Percentiles rank a stretch among this genome's conserved stretches.
Conservation (phyloP, 2,329 filamentous ascomycete species). For the Neurospora sp. region DNA sequence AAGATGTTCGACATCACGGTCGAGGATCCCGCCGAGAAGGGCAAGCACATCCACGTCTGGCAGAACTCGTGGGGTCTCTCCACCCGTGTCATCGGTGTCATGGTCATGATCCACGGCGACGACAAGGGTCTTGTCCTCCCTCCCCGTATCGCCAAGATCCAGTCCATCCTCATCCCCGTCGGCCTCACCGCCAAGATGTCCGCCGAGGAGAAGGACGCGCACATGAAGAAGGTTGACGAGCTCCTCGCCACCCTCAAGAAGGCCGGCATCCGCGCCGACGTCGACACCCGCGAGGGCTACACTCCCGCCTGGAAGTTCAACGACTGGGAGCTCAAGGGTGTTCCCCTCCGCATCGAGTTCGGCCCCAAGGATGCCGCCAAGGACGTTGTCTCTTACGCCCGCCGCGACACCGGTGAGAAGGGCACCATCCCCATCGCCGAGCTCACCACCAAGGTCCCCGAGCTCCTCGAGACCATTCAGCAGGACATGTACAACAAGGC, state of each 20-base stretch:
- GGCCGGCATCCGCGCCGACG: slow-evolving; percentile 66
- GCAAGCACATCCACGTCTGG: slow-evolving; percentile 79
- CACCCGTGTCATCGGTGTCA: slow-evolving; percentile 93
- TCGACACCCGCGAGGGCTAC: slow-evolving; percentile 83
- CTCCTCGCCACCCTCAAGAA: slow-evolving; percentile 60
- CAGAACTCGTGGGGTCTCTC: slow-evolving; percentile 99
- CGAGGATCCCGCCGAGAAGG: slow-evolving; percentile 78
- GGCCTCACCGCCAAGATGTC: slow-evolving; percentile 84
- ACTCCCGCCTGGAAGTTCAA: slow-evolving; percentile 97
- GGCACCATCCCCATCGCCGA: slow-evolving; percentile 66
- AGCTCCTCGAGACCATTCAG: slow-evolving; percentile 84
- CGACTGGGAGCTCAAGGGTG: slow-evolving; percentile 95
- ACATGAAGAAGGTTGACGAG: slow-evolving; percentile 65
- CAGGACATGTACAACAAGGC: slow-evolving; percentile 69
- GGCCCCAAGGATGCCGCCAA: slow-evolving; percentile 89
- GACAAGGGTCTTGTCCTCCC: slow-evolving; percentile 92
- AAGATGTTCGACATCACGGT: slow-evolving; percentile 99
- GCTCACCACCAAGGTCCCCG: slow-evolving; percentile 62
- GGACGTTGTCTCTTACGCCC: slow-evolving; percentile 72
- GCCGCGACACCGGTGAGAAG: slow-evolving; percentile 82
- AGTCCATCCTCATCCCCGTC: slow-evolving; percentile 82
- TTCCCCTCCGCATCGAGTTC: slow-evolving; percentile 88
- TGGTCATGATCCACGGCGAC: slow-evolving; percentile 97
- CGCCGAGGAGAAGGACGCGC: slow-evolving; percentile 65
- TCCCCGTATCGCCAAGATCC: slow-evolving; percentile 77